phyloP scores from a whole-genome alignment of 1,284 basidiomycete species.

The Fomitopsis pinicola region DNA sequence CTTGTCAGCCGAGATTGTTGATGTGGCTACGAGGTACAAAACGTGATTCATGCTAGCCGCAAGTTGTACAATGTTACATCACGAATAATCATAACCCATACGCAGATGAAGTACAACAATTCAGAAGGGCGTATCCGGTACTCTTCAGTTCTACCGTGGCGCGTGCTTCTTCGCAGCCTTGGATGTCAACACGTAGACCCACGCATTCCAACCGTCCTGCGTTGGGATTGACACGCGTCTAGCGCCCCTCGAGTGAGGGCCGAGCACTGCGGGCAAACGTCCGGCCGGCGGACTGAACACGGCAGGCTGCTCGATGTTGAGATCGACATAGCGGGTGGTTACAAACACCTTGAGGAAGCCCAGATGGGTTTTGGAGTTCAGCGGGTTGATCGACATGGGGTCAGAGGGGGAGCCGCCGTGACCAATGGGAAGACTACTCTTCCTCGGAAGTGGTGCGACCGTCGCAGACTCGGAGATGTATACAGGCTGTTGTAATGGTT shows the following conservation, averaged over 20 bases:
- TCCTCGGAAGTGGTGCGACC: not conserved
- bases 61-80: no score
- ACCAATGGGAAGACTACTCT: not conserved
- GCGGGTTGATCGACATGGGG: not conserved
- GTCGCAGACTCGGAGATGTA: not conserved
- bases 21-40: no score
- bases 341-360: not conserved
- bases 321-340: not conserved
- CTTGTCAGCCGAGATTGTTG: no score
- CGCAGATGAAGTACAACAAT: no score
- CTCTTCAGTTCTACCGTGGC: not conserved
- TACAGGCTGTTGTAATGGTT: no score
- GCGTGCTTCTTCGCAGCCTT: not conserved
- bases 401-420: not conserved
- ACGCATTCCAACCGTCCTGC: not conserved
- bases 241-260: not conserved
- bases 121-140: not conserved
- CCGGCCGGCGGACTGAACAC: not conserved
- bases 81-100: no score
- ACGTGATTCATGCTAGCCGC: no score
- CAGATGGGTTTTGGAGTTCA: not conserved
- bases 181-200: not conserved
- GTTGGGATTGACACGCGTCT: not conserved
- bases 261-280: not conserved
- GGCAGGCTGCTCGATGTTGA: not conserved